Conservation (phyloP, 1,284 basidiomycete species). For the Cryptococcus hybrid region DNA sequence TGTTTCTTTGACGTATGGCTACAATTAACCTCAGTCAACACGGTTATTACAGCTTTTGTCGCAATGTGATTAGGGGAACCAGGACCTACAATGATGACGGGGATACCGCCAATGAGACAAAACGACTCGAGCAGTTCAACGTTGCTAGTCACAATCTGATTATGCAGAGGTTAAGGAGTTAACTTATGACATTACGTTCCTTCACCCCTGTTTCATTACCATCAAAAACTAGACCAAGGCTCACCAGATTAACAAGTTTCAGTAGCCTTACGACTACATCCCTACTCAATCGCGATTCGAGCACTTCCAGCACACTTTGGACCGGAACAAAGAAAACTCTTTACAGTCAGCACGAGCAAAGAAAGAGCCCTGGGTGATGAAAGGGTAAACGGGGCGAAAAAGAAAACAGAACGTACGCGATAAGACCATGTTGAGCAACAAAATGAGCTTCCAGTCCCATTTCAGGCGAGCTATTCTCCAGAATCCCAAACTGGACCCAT, state of each 20-base stretch:
- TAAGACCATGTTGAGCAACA: constrained; percentile 87
- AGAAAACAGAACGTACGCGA: constrained; percentile 54
- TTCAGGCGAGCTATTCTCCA: constrained; percentile 65
- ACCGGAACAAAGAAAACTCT: too few species aligned
- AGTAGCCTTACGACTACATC: constrained; percentile 81
- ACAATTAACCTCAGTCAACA: neutral
- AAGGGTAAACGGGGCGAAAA: too few species aligned
- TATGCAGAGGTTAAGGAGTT: neutral
- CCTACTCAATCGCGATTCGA: constrained; percentile 74
- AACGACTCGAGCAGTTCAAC: constrained; percentile 89
- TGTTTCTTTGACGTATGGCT: constrained; percentile 88
- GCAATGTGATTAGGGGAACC: neutral
- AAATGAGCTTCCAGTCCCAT: constrained; percentile 84
- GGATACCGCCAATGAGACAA: constrained; percentile 89
- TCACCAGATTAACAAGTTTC: constrained; percentile 83
- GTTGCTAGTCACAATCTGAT: constrained; percentile 79
- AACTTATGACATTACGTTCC: too few species aligned
- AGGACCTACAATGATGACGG: constrained; percentile 74
- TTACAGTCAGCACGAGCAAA: too few species aligned
- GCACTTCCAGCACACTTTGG: constrained; percentile 70
- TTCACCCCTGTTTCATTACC: too few species aligned
- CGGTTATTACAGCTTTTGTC: constrained; percentile 26
- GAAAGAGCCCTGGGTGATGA: too few species aligned
- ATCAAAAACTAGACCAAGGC: neutral
- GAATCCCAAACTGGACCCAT: constrained; percentile 63